Conservation (phyloP, 1,284 basidiomycete species). For the Cryptococcus sp. region DNA sequence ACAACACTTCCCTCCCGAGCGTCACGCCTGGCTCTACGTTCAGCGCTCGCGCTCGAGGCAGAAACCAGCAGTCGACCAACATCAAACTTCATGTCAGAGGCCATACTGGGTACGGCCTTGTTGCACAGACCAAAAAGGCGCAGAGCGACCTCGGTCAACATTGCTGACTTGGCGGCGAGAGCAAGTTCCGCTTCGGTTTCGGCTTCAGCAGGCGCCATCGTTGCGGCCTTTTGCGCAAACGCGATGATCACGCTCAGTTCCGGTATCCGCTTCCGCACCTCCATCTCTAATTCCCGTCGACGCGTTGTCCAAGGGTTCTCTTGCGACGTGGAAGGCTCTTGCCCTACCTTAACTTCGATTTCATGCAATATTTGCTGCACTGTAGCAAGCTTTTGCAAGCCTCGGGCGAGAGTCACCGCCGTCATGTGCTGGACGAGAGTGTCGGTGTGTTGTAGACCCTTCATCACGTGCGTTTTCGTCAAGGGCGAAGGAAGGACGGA, state of each 20-base stretch:
- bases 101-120: constrained; percentile 67
- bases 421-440: constrained; percentile 80
- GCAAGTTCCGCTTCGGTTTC: constrained; percentile 46
- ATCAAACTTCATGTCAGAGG: constrained; percentile 80
- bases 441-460: constrained; percentile 70
- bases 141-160: constrained; percentile 76
- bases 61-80: constrained; percentile 73
- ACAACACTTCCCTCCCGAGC: constrained; percentile 49
- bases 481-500: constrained; percentile 73
- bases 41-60: constrained; percentile 53
- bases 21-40: constrained; percentile 43
- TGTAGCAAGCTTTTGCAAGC: constrained; percentile 66
- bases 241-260: constrained; percentile 80
- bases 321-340: constrained; percentile 40
- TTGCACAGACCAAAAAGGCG: constrained; percentile 83
- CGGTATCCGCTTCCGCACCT: constrained; percentile 73
- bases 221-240: constrained; percentile 63
- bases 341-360: constrained; percentile 61
- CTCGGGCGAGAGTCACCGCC: constrained; percentile 70
- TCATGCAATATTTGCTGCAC: constrained; percentile 60
- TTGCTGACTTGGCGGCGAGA: constrained; percentile 51
- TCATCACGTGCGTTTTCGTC: constrained; percentile 70
- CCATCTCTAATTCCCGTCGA: constrained; percentile 67
- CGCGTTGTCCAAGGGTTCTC: constrained; percentile 70
- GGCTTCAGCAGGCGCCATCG: constrained; percentile 46